Base-by-base conservation (phyloP, 164 flowering plant species). In the Macadamia integrifolia region DNA sequence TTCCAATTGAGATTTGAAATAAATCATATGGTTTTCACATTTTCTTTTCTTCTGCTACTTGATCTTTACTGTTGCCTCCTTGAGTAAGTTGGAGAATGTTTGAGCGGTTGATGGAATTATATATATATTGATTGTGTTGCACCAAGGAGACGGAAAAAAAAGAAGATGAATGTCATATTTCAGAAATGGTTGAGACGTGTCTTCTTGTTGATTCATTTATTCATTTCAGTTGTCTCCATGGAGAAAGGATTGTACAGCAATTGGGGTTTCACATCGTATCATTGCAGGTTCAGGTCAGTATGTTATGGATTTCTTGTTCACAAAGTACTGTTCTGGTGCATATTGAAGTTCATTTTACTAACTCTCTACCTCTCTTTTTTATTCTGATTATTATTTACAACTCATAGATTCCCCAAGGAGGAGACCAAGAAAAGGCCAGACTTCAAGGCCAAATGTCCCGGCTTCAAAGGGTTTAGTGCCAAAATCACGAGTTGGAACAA, bases 371-470 rank as follows among this genome's bases (percentile, higher is more conserved):
- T 61, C 9, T 32, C 31, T 17, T 4, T 35, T 35, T n/a, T n/a
- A n/a, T 43, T 9, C 46, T 30, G 9, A 7, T 18, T 46, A 49
- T 29, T 74, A 6, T 58, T 18, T 11, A 46, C 48, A 9, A 30
- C 67, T 66, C 62, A 65, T 72, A 91, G 97, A 91, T 69, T 88
- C 82, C 78, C 86, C 95, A 18, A 85, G 82, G 82, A 87, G 81
- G 79, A 82, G 80, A 69, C 86, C 67, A 15, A 83, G 81, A 71
- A 91, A 80, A 80, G 62, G 64, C 59, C 77, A 85, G 9, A 66
- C 71, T 43, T 58, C 93, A 7, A 81, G 81, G 78, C 60, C 83
- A n/a, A 82, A 74, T 75, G 80, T 81, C 35, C 69, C 93, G 69
- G 31, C 81, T 57, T 70, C 85, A 0, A 86, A 85, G 75, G 92